Conservation (phyloP, 2,329 filamentous ascomycete genomes). For the Dothideomycetidae sp. region DNA sequence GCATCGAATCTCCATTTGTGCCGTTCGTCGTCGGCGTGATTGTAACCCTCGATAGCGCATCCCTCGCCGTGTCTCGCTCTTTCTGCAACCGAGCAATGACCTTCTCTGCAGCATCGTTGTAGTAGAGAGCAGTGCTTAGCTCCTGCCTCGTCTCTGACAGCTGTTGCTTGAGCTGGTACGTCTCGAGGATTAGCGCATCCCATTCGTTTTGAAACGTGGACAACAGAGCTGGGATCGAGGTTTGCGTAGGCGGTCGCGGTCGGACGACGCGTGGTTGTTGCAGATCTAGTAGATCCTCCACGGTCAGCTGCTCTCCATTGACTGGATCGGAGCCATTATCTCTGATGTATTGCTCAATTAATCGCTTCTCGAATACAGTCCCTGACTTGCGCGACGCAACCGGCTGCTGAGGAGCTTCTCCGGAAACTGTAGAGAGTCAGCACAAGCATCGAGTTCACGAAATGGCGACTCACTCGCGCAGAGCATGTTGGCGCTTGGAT, state of each 20-base stretch:
- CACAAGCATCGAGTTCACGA: neutral
- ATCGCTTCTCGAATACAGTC: constrained; percentile 82
- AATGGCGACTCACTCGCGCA: constrained; percentile 25
- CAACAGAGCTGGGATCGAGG: constrained; percentile 88
- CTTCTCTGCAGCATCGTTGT: constrained; percentile 90
- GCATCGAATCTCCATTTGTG: constrained; percentile 70
- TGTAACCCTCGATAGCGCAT: constrained; percentile 73
- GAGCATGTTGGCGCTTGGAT: too few relatives aligned
- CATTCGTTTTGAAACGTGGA: constrained; percentile 96
- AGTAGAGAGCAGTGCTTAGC: constrained; percentile 83
- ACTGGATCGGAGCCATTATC: constrained; percentile 89
- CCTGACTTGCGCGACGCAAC: constrained; percentile 86
- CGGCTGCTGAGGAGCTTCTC: constrained; percentile 87
- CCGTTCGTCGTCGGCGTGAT: constrained; percentile 40
- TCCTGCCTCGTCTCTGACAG: constrained; percentile 83
- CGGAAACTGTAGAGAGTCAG: constrained; percentile 54
- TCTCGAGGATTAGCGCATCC: constrained; percentile 85
- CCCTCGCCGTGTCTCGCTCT: constrained; percentile 83
- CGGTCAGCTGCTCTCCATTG: constrained; percentile 67
- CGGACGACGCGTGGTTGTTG: constrained; percentile 72
- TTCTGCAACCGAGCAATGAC: constrained; percentile 84
- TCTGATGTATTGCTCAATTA: constrained; percentile 88
- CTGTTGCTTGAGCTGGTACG: constrained; percentile 80
- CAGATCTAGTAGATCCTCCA: constrained; percentile 77
- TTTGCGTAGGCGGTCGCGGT: constrained; percentile 81